Percentiles rank a stretch among this genome's conserved stretches.
These are phyloP conservation scores for Sophora flavescens DNA, from an alignment of 306 rosid species.

Conservation along the genomic window DNA sequence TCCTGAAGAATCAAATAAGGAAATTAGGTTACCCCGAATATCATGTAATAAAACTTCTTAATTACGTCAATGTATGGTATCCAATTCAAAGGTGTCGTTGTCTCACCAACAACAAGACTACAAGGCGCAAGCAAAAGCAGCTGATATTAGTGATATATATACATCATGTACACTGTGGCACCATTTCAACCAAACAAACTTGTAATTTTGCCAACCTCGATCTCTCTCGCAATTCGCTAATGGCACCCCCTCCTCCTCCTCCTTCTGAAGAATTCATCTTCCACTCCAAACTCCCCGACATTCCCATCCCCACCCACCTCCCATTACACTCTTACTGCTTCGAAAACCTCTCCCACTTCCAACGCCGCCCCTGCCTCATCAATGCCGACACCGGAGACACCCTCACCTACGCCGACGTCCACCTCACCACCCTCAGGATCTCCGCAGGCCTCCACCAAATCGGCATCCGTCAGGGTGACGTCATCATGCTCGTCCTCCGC, in stretches of 20 bases:
- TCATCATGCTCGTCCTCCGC: constrained; percentile 83
- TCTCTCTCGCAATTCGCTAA: too few relatives aligned
- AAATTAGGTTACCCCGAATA: too few relatives aligned
- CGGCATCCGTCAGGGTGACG: constrained; percentile 71
- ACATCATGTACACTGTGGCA: too few relatives aligned
- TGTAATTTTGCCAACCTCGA: too few relatives aligned
- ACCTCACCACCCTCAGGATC: constrained; percentile 59
- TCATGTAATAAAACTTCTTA: too few relatives aligned
- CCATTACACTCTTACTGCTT: constrained; percentile 82
- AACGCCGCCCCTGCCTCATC: constrained; percentile 75
- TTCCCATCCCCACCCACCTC: constrained; percentile 78
- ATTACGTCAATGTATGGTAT: too few relatives aligned
- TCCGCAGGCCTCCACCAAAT: constrained; percentile 67
- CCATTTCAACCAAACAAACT: too few relatives aligned
- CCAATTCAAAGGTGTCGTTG: too few relatives aligned
- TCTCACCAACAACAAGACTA: too few relatives aligned
- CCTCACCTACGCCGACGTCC: constrained; percentile 63
- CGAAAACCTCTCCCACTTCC: constrained; percentile 61
- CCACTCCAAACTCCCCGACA: constrained; percentile 82
- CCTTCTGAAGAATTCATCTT: constrained; percentile 58
- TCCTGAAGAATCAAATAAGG: too few relatives aligned
- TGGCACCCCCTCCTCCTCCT: not conserved
- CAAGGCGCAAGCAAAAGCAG: too few relatives aligned
- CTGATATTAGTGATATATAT: too few relatives aligned
- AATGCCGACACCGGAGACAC: constrained; percentile 60